Base-by-base conservation (phyloP, 805 yeast species). In the Pichia deserticola region DNA sequence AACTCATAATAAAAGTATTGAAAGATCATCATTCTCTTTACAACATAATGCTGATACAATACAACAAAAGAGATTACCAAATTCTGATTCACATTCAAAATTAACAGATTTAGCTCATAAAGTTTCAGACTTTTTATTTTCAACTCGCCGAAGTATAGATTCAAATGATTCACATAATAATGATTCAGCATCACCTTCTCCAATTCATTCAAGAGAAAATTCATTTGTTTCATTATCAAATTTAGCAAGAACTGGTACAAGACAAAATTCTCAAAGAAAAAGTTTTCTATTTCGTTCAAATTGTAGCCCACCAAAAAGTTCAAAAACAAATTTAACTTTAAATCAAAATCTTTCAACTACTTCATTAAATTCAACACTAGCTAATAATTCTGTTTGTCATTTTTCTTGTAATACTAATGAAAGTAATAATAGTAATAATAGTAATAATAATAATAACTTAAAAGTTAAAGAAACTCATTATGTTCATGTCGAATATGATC, bases 401-500 rank as follows among this genome's bases (percentile, higher is more conserved):
- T 44, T 48, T 44, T 43, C 45, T 4, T 44, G 36, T 32, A 40
- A 44, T 36, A 32, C 12, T 25, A 28, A 44, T 40, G 39, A 30
- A 10, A 27, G 10, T 25, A 12, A 8, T n/a, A 6, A 15, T 2
- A 34, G 10, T 25, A 12, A 8, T n/a, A 6, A 15, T 2, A 34
- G n/a, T 28, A 41, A 7, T 11, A 28, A 27, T 7, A 37, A 29
- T 29, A 29, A 4, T 33, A 20, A 38, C 5, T n/a, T 45, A 7
- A 40, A 63, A 38, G 97, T 90, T 7, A 89, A 86, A 61, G 97
- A 92, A 63, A 90, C 97, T 1, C 82, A 78, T 51, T 77, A 78
- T 51, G 87, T 93, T 13, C 78, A 76, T 36, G 76, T 92, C 37
- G 96, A 90, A 57, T 89, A 88, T 67, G 96, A 93, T 65, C 97